Percentiles rank a stretch among this genome's conserved stretches.
phyloP scores from a whole-genome alignment of 2,329 filamentous ascomycete species.

The Cladosporium phlei region DNA sequence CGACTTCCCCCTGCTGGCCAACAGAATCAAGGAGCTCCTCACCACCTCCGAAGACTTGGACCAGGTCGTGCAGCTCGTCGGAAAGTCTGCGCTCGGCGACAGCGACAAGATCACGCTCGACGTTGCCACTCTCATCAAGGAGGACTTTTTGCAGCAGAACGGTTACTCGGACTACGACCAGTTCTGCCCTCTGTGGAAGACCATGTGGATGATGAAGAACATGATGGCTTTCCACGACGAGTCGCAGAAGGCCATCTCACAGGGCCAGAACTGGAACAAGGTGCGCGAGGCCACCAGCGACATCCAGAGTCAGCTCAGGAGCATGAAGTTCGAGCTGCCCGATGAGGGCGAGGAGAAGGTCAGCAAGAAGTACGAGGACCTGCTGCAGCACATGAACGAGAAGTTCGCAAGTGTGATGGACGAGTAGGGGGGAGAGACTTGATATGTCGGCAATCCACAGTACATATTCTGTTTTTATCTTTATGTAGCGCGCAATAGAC shows the following conservation, averaged over 20 bases:
- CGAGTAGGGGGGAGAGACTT: conserved; percentile 57
- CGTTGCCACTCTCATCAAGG: conserved; percentile 85
- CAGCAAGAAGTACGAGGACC: conserved; percentile 88
- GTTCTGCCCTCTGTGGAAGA: conserved; percentile 99
- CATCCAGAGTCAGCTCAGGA: conserved; percentile 76
- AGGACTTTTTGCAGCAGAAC: conserved; percentile 98
- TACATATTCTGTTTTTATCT: neutral
- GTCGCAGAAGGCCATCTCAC: conserved; percentile 86
- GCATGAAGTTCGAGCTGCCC: conserved; percentile 95
- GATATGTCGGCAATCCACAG: neutral
- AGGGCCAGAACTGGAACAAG: conserved; percentile 89
- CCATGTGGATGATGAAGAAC: conserved; percentile 99
- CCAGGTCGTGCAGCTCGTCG: conserved; percentile 96
- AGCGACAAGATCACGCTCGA: conserved; percentile 98
- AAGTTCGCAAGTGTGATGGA: conserved; percentile 96
- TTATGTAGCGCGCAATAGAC: conserved; percentile 14
- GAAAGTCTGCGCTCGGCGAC: conserved; percentile 93
- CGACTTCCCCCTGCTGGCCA: conserved; percentile 87
- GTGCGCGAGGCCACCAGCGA: conserved; percentile 86
- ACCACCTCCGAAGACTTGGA: conserved; percentile 95
- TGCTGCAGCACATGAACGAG: conserved; percentile 88
- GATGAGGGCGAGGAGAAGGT: conserved; percentile 76
- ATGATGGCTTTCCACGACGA: conserved; percentile 99
- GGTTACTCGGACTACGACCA: conserved; percentile 99
- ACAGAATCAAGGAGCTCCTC: conserved; percentile 89